Evolutionary conservation across 1,284 basidiomycete genomes (phyloP).

Genomic region (Rhodotorula sp.): DNA sequence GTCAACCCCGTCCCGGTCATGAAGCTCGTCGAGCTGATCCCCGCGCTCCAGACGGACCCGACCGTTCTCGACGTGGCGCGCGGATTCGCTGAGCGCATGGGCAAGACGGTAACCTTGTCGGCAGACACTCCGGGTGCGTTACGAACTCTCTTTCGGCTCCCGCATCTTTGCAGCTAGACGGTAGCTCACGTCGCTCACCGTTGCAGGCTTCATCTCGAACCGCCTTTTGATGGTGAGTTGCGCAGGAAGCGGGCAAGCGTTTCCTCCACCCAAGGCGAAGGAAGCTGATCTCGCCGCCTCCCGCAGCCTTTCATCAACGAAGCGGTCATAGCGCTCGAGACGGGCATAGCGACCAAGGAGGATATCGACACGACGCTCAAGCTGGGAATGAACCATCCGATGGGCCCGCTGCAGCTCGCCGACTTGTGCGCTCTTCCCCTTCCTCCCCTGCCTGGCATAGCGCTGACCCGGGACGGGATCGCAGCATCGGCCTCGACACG

Average conservation of each 20-base stretch:
- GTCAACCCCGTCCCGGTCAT: conserved; percentile 61
- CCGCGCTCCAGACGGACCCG: conserved; percentile 82
- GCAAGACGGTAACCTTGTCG: conserved; percentile 87
- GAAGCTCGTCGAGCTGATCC: conserved; percentile 73
- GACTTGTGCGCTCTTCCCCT: conserved; percentile 24
- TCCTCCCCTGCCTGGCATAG: neutral
- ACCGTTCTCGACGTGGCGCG: conserved; percentile 75
- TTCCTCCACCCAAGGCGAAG: neutral
- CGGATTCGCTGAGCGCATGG: conserved; percentile 82
- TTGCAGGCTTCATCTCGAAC: conserved; percentile 66
- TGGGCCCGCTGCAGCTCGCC: conserved; percentile 59
- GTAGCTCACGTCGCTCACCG: neutral
- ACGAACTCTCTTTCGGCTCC: too few species aligned
- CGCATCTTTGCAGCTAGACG: neutral
- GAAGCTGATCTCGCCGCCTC: neutral
- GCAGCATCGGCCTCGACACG: conserved; percentile 45
- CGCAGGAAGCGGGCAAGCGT: neutral
- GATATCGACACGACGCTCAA: conserved; percentile 94
- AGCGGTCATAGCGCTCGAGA: conserved; percentile 90
- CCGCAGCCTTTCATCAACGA: conserved; percentile 77
- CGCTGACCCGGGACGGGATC: neutral
- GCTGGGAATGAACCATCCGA: conserved; percentile 93
- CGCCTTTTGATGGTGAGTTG: conserved; percentile 68
- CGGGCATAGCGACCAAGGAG: conserved; percentile 84
- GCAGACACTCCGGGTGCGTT: conserved; percentile 73